phyloP scores from a whole-genome alignment of 306 rosid genomes.

The Carpinus viminea region DNA sequence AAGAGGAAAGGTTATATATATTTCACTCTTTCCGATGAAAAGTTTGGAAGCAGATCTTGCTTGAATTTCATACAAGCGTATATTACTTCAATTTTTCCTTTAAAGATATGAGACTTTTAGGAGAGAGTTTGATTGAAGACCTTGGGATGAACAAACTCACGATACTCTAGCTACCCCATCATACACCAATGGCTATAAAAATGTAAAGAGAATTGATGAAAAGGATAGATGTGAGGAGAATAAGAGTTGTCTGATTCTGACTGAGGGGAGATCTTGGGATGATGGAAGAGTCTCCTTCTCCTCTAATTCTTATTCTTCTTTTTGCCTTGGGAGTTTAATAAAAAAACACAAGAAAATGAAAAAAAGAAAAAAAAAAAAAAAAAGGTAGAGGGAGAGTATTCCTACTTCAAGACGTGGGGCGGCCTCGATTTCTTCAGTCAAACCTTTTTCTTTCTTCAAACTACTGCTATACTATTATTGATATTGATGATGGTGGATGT shows the following conservation, averaged over 20 bases:
- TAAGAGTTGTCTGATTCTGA: constrained; percentile 20
- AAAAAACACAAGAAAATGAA: neutral
- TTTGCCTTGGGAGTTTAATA: constrained; percentile 28
- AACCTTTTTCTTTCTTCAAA: constrained; percentile 25
- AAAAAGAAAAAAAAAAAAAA: neutral
- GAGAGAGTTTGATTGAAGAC: constrained; percentile 19
- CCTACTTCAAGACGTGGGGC: constrained; percentile 9
- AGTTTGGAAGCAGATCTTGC: constrained; percentile 43
- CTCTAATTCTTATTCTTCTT: constrained; percentile 12
- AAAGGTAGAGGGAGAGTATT: neutral
- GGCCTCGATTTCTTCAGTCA: constrained; percentile 47
- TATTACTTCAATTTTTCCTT: neutral
- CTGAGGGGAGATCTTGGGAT: constrained; percentile 22
- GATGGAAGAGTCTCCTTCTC: constrained; percentile 7
- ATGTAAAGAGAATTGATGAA: neutral
- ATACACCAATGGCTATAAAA: constrained; percentile 9
- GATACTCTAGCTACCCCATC: neutral
- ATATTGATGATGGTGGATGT: neutral
- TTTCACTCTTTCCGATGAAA: constrained; percentile 50
- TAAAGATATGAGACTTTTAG: constrained; percentile 16
- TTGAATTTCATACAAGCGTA: constrained; percentile 32
- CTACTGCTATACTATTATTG: neutral
- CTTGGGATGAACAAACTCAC: constrained; percentile 24
- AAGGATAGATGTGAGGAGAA: constrained; percentile 6
- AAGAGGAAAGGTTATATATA: constrained; percentile 31